A percentile compares a stretch with the other conserved stretches of the same genome.
phyloP scores from a whole-genome alignment of 345 rosid genomes.

The Ceriops tagal region DNA sequence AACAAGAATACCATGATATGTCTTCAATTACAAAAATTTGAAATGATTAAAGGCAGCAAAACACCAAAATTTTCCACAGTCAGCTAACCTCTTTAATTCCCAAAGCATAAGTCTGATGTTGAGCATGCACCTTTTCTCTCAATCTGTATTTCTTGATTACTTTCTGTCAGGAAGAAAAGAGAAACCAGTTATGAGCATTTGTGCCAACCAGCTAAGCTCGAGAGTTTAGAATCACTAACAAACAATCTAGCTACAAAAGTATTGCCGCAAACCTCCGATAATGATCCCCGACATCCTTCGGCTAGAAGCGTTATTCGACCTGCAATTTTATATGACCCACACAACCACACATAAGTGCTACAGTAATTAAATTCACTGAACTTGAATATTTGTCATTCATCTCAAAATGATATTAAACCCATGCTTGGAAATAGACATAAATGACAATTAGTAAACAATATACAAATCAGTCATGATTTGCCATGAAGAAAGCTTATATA shows the following conservation, averaged over 20 bases:
- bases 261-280: constrained; percentile 68
- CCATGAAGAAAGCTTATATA: no score
- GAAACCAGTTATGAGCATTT: constrained; percentile 20
- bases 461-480: no score
- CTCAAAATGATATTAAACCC: neutral
- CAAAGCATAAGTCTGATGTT: constrained; percentile 94
- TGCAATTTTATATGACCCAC: constrained; percentile 31
- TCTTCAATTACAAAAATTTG: neutral
- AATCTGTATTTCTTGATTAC: constrained; percentile 59
- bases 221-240: neutral
- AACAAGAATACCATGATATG: neutral
- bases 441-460: neutral
- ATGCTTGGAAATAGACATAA: neutral
- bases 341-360: neutral
- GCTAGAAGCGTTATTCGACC: constrained; percentile 76
- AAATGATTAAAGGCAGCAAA: constrained; percentile 7
- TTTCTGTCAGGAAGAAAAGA: constrained; percentile 43
- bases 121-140: constrained; percentile 77
- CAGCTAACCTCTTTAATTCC: constrained; percentile 84
- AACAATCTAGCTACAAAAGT: constrained; percentile 9
- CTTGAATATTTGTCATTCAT: neutral
- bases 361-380: neutral
- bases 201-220: constrained; percentile 1
- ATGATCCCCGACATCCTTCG: constrained; percentile 97
- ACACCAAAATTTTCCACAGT: constrained; percentile 7